A percentile compares a stretch with the other conserved stretches of the same genome.
phyloP scores from a whole-genome alignment of 1,139 yeast genomes.

The Candida tunisiensis region DNA sequence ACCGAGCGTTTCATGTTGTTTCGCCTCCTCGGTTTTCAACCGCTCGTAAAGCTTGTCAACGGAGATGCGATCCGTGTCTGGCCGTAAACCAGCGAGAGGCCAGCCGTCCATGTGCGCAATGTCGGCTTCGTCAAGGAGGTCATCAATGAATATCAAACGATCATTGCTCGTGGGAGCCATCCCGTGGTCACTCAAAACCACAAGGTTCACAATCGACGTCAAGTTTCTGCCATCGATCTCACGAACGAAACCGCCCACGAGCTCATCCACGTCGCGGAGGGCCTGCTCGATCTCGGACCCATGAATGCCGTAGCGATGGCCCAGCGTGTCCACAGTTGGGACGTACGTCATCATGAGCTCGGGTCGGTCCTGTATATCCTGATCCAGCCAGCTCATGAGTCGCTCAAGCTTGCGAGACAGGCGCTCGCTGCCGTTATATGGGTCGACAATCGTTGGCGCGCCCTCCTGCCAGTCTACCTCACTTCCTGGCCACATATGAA shows the following conservation, averaged over 20 bases:
- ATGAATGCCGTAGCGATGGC: constrained; percentile 53
- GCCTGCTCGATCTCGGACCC: constrained; percentile 42
- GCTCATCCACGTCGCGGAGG: constrained; percentile 45
- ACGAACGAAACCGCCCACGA: constrained; percentile 31
- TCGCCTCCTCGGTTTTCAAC: constrained; percentile 10
- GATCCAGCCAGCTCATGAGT: constrained; percentile 45
- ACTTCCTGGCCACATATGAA: constrained; percentile 97
- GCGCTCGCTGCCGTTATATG: constrained; percentile 46
- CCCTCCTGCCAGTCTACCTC: constrained; percentile 38
- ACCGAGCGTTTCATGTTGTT: constrained; percentile 6
- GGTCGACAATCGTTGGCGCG: constrained; percentile 30
- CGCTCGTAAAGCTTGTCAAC: constrained; percentile 25
- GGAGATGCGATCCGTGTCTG: constrained; percentile 25
- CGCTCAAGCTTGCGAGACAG: constrained; percentile 38
- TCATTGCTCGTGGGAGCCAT: constrained; percentile 73
- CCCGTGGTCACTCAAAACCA: constrained; percentile 82
- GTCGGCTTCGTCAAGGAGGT: constrained; percentile 32
- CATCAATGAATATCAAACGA: constrained; percentile 53
- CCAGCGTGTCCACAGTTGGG: constrained; percentile 62
- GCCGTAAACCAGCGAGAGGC: constrained; percentile 71
- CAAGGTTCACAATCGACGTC: constrained; percentile 47
- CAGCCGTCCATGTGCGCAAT: constrained; percentile 67
- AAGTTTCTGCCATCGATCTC: constrained; percentile 40
- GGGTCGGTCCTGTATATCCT: constrained; percentile 33
- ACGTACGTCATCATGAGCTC: constrained; percentile 69